A percentile compares a stretch with the other conserved stretches of the same genome.
These are phyloP conservation scores for Sequoiadendron giganteum DNA, from an alignment of 75 land plant species.

Conservation along the genomic window DNA sequence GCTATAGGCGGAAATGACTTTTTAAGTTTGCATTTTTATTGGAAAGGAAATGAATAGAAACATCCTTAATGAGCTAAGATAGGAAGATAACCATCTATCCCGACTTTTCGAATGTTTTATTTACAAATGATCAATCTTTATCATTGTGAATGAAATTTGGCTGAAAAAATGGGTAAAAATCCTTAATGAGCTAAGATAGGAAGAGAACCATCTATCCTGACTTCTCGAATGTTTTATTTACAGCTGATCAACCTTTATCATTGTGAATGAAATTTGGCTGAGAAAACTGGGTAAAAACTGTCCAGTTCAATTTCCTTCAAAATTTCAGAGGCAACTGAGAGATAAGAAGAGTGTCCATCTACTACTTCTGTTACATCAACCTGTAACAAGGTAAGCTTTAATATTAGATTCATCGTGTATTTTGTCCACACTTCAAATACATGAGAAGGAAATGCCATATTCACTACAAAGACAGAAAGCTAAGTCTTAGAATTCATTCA, in stretches of 20 bases:
- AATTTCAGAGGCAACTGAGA: conserved; percentile 48
- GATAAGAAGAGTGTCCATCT: conserved; percentile 89
- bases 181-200: no score
- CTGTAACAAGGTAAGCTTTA: conserved; percentile 29
- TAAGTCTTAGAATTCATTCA: background rate
- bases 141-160: conserved; percentile 1
- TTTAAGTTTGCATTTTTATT: no score
- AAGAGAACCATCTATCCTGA: background rate
- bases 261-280: conserved; percentile 2
- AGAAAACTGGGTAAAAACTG: conserved; percentile 61
- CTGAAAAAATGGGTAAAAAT: conserved; percentile 48
- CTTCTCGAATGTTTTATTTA: background rate
- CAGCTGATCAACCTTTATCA: background rate
- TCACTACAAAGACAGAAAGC: background rate
- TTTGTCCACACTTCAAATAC: background rate
- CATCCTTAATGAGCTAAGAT: no score
- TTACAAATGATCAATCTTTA: background rate
- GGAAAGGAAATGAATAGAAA: no score
- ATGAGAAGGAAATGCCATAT: background rate
- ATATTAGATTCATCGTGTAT: background rate
- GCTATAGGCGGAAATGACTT: background rate
- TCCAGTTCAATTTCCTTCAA: conserved; percentile 70
- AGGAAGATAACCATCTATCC: background rate
- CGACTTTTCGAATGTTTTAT: background rate
- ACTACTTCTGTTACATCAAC: conserved; percentile 80